Conservation (phyloP, 495 filamentous ascomycete species). For the Hypomontagnella monticulosa region DNA sequence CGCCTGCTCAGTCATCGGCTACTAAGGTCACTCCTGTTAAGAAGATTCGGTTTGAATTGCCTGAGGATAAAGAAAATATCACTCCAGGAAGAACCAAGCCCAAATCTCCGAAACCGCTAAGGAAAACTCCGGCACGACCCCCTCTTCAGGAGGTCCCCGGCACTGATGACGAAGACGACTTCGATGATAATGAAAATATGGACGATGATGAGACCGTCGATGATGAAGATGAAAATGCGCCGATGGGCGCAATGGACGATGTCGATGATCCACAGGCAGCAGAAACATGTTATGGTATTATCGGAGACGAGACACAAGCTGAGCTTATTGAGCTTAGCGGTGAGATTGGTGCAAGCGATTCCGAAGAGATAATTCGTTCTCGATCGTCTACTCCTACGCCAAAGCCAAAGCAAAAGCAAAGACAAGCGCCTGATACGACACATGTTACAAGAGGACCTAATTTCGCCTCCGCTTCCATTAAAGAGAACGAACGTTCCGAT, state of each 20-base stretch:
- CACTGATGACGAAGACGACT: constrained; percentile 56
- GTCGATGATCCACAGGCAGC: constrained; percentile 21
- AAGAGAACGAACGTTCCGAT: constrained; percentile 18
- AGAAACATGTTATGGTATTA: constrained; percentile 49
- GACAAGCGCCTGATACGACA: not conserved
- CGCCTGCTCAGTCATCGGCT: constrained; percentile 4
- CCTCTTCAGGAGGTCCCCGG: constrained; percentile 51
- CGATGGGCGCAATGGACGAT: not conserved
- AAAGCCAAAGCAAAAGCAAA: constrained; percentile 19
- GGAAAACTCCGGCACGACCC: constrained; percentile 20
- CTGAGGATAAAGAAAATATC: constrained; percentile 45
- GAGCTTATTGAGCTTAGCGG: constrained; percentile 17
- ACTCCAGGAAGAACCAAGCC: constrained; percentile 40
- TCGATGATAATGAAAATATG: constrained; percentile 40
- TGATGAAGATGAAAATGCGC: not conserved
- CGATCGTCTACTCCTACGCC: constrained; percentile 27
- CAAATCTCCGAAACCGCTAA: constrained; percentile 33
- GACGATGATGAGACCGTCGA: constrained; percentile 21
- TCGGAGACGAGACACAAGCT: constrained; percentile 49
- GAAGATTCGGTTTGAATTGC: constrained; percentile 31
- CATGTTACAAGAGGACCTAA: constrained; percentile 9
- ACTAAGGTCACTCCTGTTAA: constrained; percentile 35
- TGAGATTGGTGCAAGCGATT: constrained; percentile 15
- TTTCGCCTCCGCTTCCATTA: constrained; percentile 5
- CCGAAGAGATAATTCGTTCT: constrained; percentile 19